Evolutionary conservation across 768 basidiomycete genomes (phyloP), one percentile per base, ranked within the genome.

Genomic region (Termitomyces sp.): DNA sequence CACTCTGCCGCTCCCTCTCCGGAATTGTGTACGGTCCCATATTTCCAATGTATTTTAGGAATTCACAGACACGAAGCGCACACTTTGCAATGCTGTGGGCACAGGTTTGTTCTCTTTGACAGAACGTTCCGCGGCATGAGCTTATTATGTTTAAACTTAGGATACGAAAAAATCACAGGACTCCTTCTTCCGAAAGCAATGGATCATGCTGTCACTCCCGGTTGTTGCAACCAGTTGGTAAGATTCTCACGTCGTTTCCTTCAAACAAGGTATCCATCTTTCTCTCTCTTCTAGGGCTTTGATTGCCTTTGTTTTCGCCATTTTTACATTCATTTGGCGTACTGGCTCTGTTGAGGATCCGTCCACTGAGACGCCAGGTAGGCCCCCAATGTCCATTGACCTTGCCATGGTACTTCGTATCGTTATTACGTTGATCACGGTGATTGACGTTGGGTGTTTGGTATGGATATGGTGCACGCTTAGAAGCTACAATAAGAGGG

Each of bases 191-290:
- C 50, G 40, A 41, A 32, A 53, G 3, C 50, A 42, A 10, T 60
- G 56, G 56, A 50, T 57, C 18, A 57, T 60, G 59, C 29, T 60
- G 45, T 60, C 59, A 48, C 49, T 60, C 10, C 59, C 59, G 3
- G 59, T 33, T 18, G 53, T 49, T n/a, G 56, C 56, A 45, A 54
- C 50, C 13, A 50, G 55, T 27, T 57, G 56, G 59, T 57, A 41
- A 49, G 48, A 6, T 9, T 23, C n/a, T 32, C n/a, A 38, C 7
- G 25, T 45, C 23, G 20, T 35, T n/a, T 20, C 27, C 15, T 42
- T 23, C 10, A 29, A 7, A 35, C 2, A 27, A 3, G 33, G 5
- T n/a, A 9, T 32, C 18, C 25, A 33, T n/a, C 15, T 42, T 20
- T 6, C 18, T 16, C 15, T 7, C 16, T 22, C 25, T n/a, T n/a